A percentile compares a stretch with the other conserved stretches of the same genome.
Conservation (phyloP, 192 early-diverging fungal species). For the Podila epigama region DNA sequence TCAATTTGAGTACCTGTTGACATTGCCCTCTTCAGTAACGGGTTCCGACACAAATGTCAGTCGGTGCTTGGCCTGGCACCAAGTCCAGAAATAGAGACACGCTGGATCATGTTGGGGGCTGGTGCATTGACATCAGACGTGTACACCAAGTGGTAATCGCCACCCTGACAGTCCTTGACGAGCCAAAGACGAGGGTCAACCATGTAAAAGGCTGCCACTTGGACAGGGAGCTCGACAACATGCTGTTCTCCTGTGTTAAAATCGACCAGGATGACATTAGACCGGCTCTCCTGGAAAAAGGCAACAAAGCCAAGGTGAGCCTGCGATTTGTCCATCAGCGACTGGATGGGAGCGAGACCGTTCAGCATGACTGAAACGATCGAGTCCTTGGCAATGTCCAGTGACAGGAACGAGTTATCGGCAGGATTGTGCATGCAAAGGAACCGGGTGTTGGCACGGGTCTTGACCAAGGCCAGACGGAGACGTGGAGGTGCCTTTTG, state of each 20-base stretch:
- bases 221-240: conserved; percentile 56
- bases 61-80: conserved; percentile 48
- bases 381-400: conserved; percentile 58
- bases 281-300: conserved; percentile 62
- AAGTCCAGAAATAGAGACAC: conserved; percentile 25
- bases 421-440: conserved; percentile 68
- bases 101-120: conserved; percentile 26
- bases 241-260: conserved; percentile 61
- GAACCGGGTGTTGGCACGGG: conserved; percentile 37
- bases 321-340: conserved; percentile 45
- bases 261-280: conserved; percentile 57
- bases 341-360: conserved; percentile 22
- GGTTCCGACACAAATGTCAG: conserved; percentile 36
- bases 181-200: conserved; percentile 57
- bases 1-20: conserved; percentile 15
- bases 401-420: conserved; percentile 63
- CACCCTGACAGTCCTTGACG: conserved; percentile 51
- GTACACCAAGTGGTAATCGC: conserved; percentile 47
- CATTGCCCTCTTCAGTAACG: conserved; percentile 20
- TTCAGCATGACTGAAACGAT: conserved; percentile 56
- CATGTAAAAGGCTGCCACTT: conserved; percentile 51
- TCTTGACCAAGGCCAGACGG: conserved; percentile 52
- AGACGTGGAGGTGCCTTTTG: conserved; percentile 61
- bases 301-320: conserved; percentile 45
- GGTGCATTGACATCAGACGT: conserved; percentile 21